Base-by-base conservation (phyloP, 1,284 basidiomycete species). In the Pseudozyma hubeiensis region DNA sequence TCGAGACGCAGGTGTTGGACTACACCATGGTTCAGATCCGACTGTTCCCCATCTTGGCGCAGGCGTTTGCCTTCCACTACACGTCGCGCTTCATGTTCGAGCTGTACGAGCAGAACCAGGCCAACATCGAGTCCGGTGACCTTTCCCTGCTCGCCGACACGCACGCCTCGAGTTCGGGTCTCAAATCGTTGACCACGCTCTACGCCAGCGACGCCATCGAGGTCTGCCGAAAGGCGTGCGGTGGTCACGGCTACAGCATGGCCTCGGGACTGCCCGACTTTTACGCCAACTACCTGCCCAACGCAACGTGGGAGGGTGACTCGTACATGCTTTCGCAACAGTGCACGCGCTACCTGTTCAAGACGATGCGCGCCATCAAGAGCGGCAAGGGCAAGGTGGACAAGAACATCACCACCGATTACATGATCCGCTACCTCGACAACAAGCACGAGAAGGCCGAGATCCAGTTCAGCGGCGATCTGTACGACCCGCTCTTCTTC, bases 291-390 rank as follows among this genome's bases (percentile, higher is more conserved):
- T 80, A 68, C 69, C 63, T 62, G 40, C 79, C 64, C 61, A 68
- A 78, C 33, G 83, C 85, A 11, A 85, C 85, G 16, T 85, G 85
- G 84, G 82, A 84, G 65, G 83, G 83, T 31, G 79, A 82, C 70
- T 82, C 79, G 49, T 85, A 84, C 79, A 85, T 85, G 82, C 78
- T 85, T n/a, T 79, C 83, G 37, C 85, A 85, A 73, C 85, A 86
- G 64, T 75, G 77, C 50, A 80, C 79, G 9, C 80, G 85, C n/a
- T 84, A 85, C 74, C 78, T 86, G 8, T 81, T 85, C 79, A 85
- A 85, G 69, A 77, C 72, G 13, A 81, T 81, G 81, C 80, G 81
- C 29, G 64, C 64, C 33, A 53, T 82, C 62, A 78, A 80, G 68
- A 67, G 63, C 52, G 63, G 71, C 53, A 47, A 53, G 3, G 74